phyloP scores from a whole-genome alignment of 1,284 basidiomycete genomes.

The Caloboletus firmus region DNA sequence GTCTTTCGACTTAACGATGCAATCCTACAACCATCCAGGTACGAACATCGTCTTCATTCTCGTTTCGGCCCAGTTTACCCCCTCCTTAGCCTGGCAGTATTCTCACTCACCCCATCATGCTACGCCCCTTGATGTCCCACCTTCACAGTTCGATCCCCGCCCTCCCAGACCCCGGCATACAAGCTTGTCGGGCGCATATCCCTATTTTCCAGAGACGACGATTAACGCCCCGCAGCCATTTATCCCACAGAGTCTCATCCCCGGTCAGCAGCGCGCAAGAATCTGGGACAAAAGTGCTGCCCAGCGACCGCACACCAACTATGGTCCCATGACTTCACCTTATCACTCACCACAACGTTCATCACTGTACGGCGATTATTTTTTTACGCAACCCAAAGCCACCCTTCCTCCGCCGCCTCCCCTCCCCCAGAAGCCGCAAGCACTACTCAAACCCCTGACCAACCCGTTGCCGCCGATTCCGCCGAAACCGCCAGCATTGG shows the following conservation, averaged over 20 bases:
- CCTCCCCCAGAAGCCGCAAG: slow-evolving; percentile 36
- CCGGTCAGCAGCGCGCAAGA: slow-evolving; percentile 26
- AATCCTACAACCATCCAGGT: slow-evolving; percentile 36
- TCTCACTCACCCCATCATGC: slow-evolving; percentile 26
- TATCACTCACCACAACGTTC: slow-evolving; percentile 14
- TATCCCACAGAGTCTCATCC: slow-evolving; percentile 30
- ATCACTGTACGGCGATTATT: slow-evolving; percentile 35
- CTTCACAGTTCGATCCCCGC: slow-evolving; percentile 3
- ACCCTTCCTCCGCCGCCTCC: slow-evolving; percentile 33
- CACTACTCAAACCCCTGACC: slow-evolving; percentile 20
- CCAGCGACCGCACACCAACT: slow-evolving; percentile 15
- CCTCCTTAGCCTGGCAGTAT: slow-evolving; percentile 22
- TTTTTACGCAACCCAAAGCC: slow-evolving; percentile 18
- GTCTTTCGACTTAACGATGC: slow-evolving; percentile 15
- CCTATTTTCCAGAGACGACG: slow-evolving; percentile 1
- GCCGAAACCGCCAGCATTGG: slow-evolving; percentile 31
- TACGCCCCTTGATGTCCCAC: slow-evolving; percentile 22
- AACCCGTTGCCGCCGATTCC: slow-evolving; percentile 32
- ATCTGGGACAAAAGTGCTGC: slow-evolving; percentile 23
- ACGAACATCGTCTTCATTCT: background rate
- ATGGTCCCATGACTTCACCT: slow-evolving; percentile 5
- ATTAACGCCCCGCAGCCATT: slow-evolving; percentile 5
- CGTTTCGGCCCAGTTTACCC: slow-evolving; percentile 1
- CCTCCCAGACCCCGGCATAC: slow-evolving; percentile 23
- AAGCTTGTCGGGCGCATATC: slow-evolving; percentile 19